These are phyloP conservation scores for Russula griseocarnosa DNA, from an alignment of 768 basidiomycete genomes.

Conservation along the genomic window DNA sequence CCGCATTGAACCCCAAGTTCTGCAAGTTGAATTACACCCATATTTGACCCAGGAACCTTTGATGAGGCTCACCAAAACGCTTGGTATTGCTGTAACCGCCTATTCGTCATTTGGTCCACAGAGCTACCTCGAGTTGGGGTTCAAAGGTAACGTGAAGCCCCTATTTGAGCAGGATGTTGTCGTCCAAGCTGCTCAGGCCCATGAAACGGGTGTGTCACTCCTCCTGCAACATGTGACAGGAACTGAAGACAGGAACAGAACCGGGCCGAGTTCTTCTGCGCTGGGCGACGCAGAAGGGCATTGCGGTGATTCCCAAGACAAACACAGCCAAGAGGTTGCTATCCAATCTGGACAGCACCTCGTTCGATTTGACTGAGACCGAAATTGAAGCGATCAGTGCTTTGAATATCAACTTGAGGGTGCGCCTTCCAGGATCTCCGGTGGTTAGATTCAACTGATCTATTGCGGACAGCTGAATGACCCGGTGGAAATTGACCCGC, in stretches of 20 bases:
- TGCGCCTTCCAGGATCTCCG: slow-evolving; percentile 36
- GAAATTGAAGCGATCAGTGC: slow-evolving; percentile 55
- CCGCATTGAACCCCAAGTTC: slow-evolving; percentile 52
- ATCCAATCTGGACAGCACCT: slow-evolving; percentile 46
- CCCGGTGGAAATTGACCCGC: slow-evolving; percentile 61
- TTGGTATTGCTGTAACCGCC: slow-evolving; percentile 49
- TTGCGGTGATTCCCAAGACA: slow-evolving; percentile 51
- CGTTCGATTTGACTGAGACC: slow-evolving; percentile 49
- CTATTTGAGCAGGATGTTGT: slow-evolving; percentile 51
- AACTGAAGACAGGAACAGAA: slow-evolving; percentile 28
- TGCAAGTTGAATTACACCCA: slow-evolving; percentile 60
- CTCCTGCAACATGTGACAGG: background rate
- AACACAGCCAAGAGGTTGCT: slow-evolving; percentile 39
- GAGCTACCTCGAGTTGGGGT: slow-evolving; percentile 62
- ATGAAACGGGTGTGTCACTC: slow-evolving; percentile 49
- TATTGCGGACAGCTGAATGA: slow-evolving; percentile 54
- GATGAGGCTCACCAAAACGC: slow-evolving; percentile 42
- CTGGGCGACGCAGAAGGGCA: slow-evolving; percentile 47
- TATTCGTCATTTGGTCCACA: slow-evolving; percentile 56
- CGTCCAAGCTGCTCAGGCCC: slow-evolving; percentile 43
- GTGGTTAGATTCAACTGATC: background rate
- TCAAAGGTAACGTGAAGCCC: slow-evolving; percentile 45
- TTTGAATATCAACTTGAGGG: slow-evolving; percentile 61
- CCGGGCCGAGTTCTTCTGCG: slow-evolving; percentile 46
- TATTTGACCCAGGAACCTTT: slow-evolving; percentile 49